Evolutionary conservation across 2,329 filamentous ascomycete species (phyloP).

Genomic region (Talaromyces albobiverticillius): DNA sequence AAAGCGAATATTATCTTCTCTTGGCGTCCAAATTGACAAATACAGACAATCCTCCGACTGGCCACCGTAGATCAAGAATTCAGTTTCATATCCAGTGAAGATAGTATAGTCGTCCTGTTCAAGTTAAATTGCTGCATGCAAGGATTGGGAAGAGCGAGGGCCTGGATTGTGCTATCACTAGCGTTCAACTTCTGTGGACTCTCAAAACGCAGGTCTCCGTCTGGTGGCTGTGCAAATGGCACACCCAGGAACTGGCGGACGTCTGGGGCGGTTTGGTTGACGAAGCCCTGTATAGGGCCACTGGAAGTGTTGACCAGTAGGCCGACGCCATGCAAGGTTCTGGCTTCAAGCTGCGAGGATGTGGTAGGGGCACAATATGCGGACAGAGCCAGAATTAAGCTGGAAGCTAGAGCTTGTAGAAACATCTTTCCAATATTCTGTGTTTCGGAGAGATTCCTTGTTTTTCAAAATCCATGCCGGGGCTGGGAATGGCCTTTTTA

Average conservation of each 20-base stretch:
- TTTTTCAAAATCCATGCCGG: too few relatives aligned
- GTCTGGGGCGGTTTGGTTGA: background rate
- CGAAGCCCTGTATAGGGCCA: background rate
- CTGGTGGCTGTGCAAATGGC: conserved; percentile 1
- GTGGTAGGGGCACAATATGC: too few relatives aligned
- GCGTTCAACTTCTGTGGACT: background rate
- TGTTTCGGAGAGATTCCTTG: too few relatives aligned
- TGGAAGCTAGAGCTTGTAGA: too few relatives aligned
- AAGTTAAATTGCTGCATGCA: conserved; percentile 3
- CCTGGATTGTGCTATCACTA: background rate
- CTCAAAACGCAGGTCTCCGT: background rate
- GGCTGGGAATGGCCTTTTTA: too few relatives aligned
- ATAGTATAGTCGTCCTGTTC: background rate
- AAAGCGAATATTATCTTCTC: background rate
- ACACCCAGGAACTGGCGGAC: conserved; percentile 4
- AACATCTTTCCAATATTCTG: too few relatives aligned
- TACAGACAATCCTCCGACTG: conserved; percentile 8
- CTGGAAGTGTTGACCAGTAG: conserved; percentile 1
- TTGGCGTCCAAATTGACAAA: background rate
- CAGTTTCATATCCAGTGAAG: background rate
- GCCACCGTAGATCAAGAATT: background rate
- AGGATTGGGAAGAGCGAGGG: background rate
- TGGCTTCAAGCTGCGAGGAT: too few relatives aligned
- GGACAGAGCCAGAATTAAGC: too few relatives aligned
- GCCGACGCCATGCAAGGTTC: too few relatives aligned